Evolutionary conservation across 1,284 basidiomycete genomes (phyloP).

Genomic region (Earliella scabrosa): DNA sequence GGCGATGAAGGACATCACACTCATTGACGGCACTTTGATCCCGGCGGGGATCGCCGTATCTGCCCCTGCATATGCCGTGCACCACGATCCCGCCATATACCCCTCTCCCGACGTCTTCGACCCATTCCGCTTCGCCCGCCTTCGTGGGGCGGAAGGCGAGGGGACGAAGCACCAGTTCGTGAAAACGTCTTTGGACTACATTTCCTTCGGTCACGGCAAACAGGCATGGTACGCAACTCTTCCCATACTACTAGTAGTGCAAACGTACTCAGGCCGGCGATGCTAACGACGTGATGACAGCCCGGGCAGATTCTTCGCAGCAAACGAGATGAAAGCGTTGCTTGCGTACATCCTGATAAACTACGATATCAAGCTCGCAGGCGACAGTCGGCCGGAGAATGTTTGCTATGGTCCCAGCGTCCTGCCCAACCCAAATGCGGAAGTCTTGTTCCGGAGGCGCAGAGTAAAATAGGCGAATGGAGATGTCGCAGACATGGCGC

Average conservation of each 20-base stretch:
- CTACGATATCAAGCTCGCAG: conserved; percentile 39
- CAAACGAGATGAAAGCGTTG: conserved; percentile 20
- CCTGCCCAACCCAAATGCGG: not conserved
- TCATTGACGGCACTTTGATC: conserved; percentile 37
- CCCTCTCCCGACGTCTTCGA: conserved; percentile 44
- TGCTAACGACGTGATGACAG: too few species aligned
- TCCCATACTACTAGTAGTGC: not conserved
- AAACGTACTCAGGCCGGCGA: not conserved
- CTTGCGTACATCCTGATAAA: conserved; percentile 17
- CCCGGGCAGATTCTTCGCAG: conserved; percentile 25
- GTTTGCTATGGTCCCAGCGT: not conserved
- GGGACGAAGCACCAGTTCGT: conserved; percentile 32
- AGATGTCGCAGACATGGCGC: too few species aligned
- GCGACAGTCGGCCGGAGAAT: conserved; percentile 29
- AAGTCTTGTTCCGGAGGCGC: conserved; percentile 17
- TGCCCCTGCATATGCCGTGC: conserved; percentile 42
- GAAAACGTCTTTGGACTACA: conserved; percentile 26
- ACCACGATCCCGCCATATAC: conserved; percentile 46
- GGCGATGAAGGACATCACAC: conserved; percentile 31
- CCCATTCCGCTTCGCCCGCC: conserved; percentile 48
- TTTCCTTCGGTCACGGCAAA: conserved; percentile 33
- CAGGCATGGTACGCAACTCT: conserved; percentile 31
- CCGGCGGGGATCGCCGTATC: conserved; percentile 45
- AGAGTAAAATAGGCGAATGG: too few species aligned
- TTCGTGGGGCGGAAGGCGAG: conserved; percentile 33